Percentiles rank a stretch among this genome's conserved stretches.
Conservation (phyloP, 1,284 basidiomycete species). For the Blastosporella zonata region DNA sequence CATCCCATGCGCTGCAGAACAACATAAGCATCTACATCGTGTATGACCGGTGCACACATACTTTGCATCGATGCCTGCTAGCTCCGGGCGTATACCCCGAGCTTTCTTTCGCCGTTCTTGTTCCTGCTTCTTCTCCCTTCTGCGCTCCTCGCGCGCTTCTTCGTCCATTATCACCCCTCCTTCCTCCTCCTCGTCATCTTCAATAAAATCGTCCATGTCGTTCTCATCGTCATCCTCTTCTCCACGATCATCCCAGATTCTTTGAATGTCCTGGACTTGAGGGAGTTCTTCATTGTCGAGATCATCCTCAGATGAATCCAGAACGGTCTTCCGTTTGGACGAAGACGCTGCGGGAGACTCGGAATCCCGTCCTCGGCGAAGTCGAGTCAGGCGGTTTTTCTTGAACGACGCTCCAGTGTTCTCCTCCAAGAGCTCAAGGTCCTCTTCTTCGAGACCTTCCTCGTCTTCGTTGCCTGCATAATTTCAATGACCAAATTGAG, state of each 20-base stretch:
- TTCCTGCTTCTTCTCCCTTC: slow-evolving; percentile 67
- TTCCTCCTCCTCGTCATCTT: slow-evolving; percentile 87
- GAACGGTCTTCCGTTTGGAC: slow-evolving; percentile 53
- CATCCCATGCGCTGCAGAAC: slow-evolving; percentile 83
- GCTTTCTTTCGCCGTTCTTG: slow-evolving; percentile 59
- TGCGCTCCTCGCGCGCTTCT: slow-evolving; percentile 69
- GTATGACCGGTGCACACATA: slow-evolving; percentile 39
- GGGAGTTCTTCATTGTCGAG: slow-evolving; percentile 59
- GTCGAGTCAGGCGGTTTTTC: slow-evolving; percentile 62
- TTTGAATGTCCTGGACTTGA: slow-evolving; percentile 67
- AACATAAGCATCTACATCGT: slow-evolving; percentile 20
- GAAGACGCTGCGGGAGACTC: slow-evolving; percentile 62
- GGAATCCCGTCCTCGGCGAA: slow-evolving; percentile 69
- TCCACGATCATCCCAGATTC: slow-evolving; percentile 81
- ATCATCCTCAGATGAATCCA: slow-evolving; percentile 73
- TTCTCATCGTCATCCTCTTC: slow-evolving; percentile 67
- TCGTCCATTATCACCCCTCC: slow-evolving; percentile 68
- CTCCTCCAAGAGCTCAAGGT: slow-evolving; percentile 91
- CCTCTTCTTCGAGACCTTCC: slow-evolving; percentile 91
- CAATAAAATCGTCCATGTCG: slow-evolving; percentile 87
- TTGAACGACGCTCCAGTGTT: slow-evolving; percentile 82
- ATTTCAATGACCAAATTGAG: background rate
- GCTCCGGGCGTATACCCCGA: slow-evolving; percentile 66
- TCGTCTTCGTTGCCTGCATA: slow-evolving; percentile 49
- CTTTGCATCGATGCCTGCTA: slow-evolving; percentile 86